These are phyloP conservation scores for Scortechinia acanthostroma DNA, from an alignment of 2,329 filamentous ascomycete genomes.

Conservation along the genomic window DNA sequence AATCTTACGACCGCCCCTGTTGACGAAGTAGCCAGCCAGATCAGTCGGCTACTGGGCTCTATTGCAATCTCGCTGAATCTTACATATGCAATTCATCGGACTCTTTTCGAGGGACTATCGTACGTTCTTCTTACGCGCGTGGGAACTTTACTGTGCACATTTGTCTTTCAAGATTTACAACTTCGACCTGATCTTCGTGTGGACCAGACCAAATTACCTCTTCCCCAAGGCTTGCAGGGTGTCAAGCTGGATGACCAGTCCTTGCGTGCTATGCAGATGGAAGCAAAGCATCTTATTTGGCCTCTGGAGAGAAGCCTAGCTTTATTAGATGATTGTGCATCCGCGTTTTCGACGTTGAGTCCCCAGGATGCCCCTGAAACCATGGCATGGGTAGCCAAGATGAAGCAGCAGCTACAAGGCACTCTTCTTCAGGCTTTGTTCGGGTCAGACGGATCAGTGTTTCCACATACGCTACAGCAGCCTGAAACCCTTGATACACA, in stretches of 20 bases:
- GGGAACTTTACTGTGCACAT: neutral
- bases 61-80: neutral
- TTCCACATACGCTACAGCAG: slow-evolving; percentile 15
- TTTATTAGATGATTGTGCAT: slow-evolving; percentile 10
- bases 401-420: slow-evolving; percentile 22
- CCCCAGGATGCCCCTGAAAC: too few species aligned
- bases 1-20: too few species aligned
- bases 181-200: neutral
- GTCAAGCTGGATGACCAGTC: slow-evolving; percentile 12
- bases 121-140: neutral
- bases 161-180: neutral
- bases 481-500: slow-evolving; percentile 10
- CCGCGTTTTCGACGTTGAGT: slow-evolving; percentile 4
- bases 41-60: neutral
- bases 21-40: neutral
- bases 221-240: slow-evolving; percentile 18
- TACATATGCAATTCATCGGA: neutral
- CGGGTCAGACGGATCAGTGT: slow-evolving; percentile 18
- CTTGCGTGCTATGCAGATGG: slow-evolving; percentile 14
- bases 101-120: neutral
- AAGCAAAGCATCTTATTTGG: slow-evolving; percentile 22
- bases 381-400: slow-evolving; percentile 10
- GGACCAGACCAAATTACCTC: slow-evolving; percentile 7
- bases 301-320: slow-evolving; percentile 18
- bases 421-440: slow-evolving; percentile 30